Base-by-base conservation (phyloP, 495 filamentous ascomycete genomes). In the Astrothelium macrocarpum region DNA sequence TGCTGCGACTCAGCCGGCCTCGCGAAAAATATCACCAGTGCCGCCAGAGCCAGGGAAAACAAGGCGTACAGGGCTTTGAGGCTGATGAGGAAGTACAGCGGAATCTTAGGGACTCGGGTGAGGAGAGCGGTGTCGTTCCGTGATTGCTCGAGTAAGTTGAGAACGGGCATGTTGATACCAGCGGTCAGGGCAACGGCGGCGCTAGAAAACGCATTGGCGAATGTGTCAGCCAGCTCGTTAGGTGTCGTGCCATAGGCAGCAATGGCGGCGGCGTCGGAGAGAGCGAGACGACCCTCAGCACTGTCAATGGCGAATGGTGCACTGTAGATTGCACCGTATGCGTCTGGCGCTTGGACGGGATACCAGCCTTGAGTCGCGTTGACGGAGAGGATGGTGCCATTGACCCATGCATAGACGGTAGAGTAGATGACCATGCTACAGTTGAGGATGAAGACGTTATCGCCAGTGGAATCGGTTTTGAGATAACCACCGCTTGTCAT, bases 41-140 rank as follows among this genome's bases (percentile, higher is more conserved):
- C 34, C 20, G 62, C 53, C 32, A 67, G 28, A 1, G 32, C 49
- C 29, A 69, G 39, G 25, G 59, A 58, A 5, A 61, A 29, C 2
- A 62, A 20, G 4, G 67, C 61, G 62, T 65, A 69, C 26, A 68
- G 31, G 5, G 63, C 45, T 43, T 65, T 61, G 7, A 69, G 46
- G 56, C 66, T 39, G 62, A 69, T 53, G 62, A 69, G 67, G 28
- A 64, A 61, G 59, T 65, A 69, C n/a, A 69, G 56, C 16, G 67
- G 66, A 12, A 63, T 45, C 28, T 68, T 68, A 56, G 67, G 67
- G 1, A 69, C 66, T 1, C 67, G 66, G 39, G 67, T 62, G 4
- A 69, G 32, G 58, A 69, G 67, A 12, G 49, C 34, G 3, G 53
- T 69, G 59, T 62, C 23, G 25, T 59, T 56, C 3, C 26, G 26